Base-by-base conservation (phyloP, 169 alveolate species). In the Plasmodium gaboni region DNA sequence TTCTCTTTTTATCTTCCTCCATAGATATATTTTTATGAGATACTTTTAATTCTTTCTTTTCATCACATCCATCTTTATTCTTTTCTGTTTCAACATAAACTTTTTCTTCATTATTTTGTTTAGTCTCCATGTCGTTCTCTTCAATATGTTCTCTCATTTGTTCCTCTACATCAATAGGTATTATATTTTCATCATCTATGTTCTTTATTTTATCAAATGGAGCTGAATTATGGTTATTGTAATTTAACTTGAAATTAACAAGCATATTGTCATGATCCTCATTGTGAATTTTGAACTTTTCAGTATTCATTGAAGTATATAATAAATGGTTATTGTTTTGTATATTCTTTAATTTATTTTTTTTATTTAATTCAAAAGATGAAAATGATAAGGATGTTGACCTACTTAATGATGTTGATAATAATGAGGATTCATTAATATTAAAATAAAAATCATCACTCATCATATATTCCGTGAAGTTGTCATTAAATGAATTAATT, bases 401-500 rank as follows among this genome's bases (percentile, higher is more conserved):
- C 46, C 46, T 38, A 38, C 46, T 38, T 38, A 38, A 38, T 38
- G 46, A 38, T 38, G 46, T 38, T 38, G 46, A 38, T 38, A 38
- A 38, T 38, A 5, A 38, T 19, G 76, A 51, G 12, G 76, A 32
- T 8, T 32, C 46, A 57, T 51, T 46, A 48, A 78, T 59, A 59
- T 78, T 51, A 46, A 67, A 65, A 50, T 78, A 78, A 24, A 65
- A 78, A 38, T 55, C 67, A 78, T 78, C 89, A 24, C 42, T 19
- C 26, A 78, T 32, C 70, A 63, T 64, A 26, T 17, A 59, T 9
- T 78, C 89, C 5, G 64, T n/a, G 4, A 15, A 26, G 15, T 32
- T 53, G 24, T 83, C 74, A 22, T 55, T 28, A 7, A 46, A 15
- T 17, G 73, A 57, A 55, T 57, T 83, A 26, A 26, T 50, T 50